Conservation (phyloP, 2,329 filamentous ascomycete genomes). For the Penicillium janthinellum region DNA sequence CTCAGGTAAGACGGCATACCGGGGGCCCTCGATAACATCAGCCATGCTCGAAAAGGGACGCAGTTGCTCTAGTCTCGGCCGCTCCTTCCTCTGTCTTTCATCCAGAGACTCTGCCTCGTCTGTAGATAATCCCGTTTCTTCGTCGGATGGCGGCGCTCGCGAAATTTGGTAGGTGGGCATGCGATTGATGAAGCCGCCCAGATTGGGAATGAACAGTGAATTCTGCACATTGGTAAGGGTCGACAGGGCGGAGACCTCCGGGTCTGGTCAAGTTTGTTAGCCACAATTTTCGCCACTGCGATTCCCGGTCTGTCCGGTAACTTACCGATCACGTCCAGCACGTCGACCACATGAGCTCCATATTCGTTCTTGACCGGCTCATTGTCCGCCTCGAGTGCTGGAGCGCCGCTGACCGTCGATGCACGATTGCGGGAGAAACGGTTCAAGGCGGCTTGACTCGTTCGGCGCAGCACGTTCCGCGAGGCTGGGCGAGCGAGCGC, state of each 20-base stretch:
- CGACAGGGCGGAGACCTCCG: constrained; percentile 78
- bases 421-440: constrained; percentile 38
- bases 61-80: constrained; percentile 28
- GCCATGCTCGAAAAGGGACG: constrained; percentile 62
- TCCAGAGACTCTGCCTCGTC: constrained; percentile 30
- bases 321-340: constrained; percentile 69
- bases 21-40: constrained; percentile 67
- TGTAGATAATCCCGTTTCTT: constrained; percentile 30
- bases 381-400: constrained; percentile 15
- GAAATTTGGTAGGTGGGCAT: constrained; percentile 76
- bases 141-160: constrained; percentile 46
- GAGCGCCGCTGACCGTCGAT: constrained; percentile 31
- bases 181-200: constrained; percentile 75
- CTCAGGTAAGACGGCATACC: constrained; percentile 78
- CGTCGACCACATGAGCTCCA: constrained; percentile 64
- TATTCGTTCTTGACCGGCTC: constrained; percentile 51
- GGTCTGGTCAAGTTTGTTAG: constrained; percentile 56
- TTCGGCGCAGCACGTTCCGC: constrained; percentile 34
- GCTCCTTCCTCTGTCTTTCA: constrained; percentile 29
- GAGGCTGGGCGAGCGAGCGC: constrained; percentile 17
- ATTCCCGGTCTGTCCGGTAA: constrained; percentile 7
- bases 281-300: background rate
- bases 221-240: constrained; percentile 90
- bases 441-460: constrained; percentile 35
- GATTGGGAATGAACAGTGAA: constrained; percentile 79